Base-by-base conservation (phyloP, 2,329 filamentous ascomycete species). In the Nothophaeocryptopus gaeumannii region DNA sequence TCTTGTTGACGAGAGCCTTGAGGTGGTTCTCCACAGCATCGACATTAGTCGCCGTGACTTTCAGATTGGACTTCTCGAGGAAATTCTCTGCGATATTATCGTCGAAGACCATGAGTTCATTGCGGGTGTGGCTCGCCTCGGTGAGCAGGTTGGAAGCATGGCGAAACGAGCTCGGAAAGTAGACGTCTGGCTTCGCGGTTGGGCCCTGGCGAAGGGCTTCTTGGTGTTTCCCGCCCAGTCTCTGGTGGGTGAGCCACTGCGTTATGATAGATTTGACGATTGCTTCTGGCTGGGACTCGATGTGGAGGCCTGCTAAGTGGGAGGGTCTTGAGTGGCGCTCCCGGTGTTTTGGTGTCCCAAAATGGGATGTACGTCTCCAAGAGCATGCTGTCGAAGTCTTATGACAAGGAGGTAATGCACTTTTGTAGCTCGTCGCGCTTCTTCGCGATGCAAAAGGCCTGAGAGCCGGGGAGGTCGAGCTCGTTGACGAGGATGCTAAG, bases 1-100 rank as follows among this genome's bases (percentile, higher is more conserved):
- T 51, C 29, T 51, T 29, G 2, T 38, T 45, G 36, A 51, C 14
- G 12, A 46, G 16, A 31, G 31, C 46, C 36, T 51, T 51, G 15
- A 46, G 5, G 5, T 46, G 42, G 5, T 40, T 37, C 9, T 41
- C 34, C 5, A 45, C 42, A 12, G 31, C 14, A 1, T 39, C 8
- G 9, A 13, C 26, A 1, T n/a, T 14, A 8, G 37, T 26, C 5
- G 36, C 35, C 4, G 41, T 35, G 5, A n/a, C 41, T 10, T 4
- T 1, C 3, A 44, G 41, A 14, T 31, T 35, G 10, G 41, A 44
- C 14, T 20, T 15, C 5, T 26, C 16, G 4, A 48, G 16, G 5
- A 48, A 37, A 5, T 14, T 31, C 11, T 41, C 30, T 1, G 48
- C 42, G 2, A 26, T 43, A 14, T 37, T 31, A 13, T 29, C 13